phyloP scores from a whole-genome alignment of 2,329 filamentous ascomycete species.

The Monosporascus sp. region DNA sequence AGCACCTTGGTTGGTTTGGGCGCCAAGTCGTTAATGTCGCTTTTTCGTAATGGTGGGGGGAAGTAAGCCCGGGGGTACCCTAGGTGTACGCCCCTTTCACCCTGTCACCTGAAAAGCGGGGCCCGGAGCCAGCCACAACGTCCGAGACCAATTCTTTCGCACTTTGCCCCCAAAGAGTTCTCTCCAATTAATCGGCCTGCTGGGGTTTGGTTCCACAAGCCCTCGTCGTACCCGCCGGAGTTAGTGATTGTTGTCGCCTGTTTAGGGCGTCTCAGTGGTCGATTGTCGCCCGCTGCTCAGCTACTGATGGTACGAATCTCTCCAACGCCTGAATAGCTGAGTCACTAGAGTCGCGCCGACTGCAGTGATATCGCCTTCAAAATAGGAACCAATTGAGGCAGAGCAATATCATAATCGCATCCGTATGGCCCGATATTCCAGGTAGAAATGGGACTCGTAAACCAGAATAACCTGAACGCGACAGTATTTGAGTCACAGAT shows the following conservation, averaged over 20 bases:
- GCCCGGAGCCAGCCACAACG: conserved; percentile 20
- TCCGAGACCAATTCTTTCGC: conserved; percentile 20
- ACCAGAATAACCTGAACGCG: not conserved
- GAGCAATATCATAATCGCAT: not conserved
- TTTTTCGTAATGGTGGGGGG: conserved; percentile 6
- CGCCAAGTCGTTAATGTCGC: not conserved
- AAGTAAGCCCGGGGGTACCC: conserved; percentile 2
- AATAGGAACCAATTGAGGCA: not conserved
- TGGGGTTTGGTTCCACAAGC: not conserved
- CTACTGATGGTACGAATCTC: conserved; percentile 1
- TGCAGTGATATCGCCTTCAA: not conserved
- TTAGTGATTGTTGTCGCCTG: not conserved
- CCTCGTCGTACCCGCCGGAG: not conserved
- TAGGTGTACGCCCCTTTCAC: conserved; percentile 5
- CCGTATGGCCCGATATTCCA: not conserved
- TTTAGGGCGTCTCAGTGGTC: not conserved
- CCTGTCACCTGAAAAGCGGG: not conserved
- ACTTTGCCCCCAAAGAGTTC: conserved; percentile 13
- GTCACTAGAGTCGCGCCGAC: not conserved
- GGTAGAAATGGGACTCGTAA: not conserved
- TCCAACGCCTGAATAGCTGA: not conserved
- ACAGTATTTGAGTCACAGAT: not conserved
- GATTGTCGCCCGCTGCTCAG: conserved; percentile 5
- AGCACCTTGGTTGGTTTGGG: not conserved
- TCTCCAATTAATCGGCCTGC: not conserved